Conservation (phyloP, 2,329 filamentous ascomycete genomes). For the Neonectria hederae region DNA sequence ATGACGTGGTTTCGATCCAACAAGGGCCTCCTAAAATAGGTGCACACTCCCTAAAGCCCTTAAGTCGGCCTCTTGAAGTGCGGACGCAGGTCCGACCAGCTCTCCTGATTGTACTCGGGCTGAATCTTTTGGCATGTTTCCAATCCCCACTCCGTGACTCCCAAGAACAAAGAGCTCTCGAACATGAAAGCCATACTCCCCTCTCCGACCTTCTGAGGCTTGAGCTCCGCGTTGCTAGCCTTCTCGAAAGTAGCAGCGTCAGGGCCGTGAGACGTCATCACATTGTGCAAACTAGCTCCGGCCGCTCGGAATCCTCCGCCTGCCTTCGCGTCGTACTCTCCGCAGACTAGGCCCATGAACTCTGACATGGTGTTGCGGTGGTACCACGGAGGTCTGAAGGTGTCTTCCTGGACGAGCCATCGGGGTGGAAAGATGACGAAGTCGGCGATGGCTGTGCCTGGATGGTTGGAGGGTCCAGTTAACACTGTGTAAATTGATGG, state of each 20-base stretch:
- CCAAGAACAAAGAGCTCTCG: constrained; percentile 74
- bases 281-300: constrained; percentile 71
- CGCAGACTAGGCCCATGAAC: constrained; percentile 69
- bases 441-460: constrained; percentile 73
- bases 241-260: constrained; percentile 66
- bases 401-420: constrained; percentile 76
- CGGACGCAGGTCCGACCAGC: constrained; percentile 62
- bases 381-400: constrained; percentile 78
- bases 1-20: neutral
- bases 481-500: constrained; percentile 81
- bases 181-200: constrained; percentile 77
- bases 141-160: constrained; percentile 76
- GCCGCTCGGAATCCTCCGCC: constrained; percentile 67
- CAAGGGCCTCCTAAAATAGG: neutral
- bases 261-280: constrained; percentile 74
- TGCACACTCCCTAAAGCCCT: neutral
- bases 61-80: constrained; percentile 34
- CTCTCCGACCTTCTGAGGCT: constrained; percentile 66
- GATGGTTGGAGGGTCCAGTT: constrained; percentile 67
- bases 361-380: constrained; percentile 76
- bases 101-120: constrained; percentile 78
- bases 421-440: constrained; percentile 79
- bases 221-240: constrained; percentile 62
- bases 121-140: constrained; percentile 67
- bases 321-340: constrained; percentile 69